phyloP scores from a whole-genome alignment of 1,284 basidiomycete species.

The Heterobasidion occidentale region DNA sequence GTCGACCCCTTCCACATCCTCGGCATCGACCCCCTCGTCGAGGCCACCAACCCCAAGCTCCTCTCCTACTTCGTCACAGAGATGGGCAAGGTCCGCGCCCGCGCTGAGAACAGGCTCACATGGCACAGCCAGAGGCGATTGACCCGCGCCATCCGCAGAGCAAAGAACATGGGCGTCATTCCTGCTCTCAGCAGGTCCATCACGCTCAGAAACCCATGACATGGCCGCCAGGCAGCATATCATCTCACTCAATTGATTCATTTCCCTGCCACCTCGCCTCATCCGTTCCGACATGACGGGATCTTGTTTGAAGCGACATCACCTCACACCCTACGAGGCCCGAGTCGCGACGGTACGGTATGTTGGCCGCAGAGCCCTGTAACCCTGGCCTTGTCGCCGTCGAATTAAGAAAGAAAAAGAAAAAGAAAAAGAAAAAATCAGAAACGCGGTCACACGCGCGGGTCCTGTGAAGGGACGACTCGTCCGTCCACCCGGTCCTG shows the following conservation, averaged over 20 bases:
- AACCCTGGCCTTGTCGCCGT: too few species aligned
- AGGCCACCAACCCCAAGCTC: slow-evolving; percentile 61
- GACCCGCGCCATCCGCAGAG: slow-evolving; percentile 84
- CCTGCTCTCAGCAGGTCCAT: slow-evolving; percentile 46
- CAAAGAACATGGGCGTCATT: slow-evolving; percentile 90
- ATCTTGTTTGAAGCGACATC: too few species aligned
- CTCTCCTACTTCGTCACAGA: slow-evolving; percentile 66
- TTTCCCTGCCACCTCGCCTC: too few species aligned
- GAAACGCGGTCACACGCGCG: too few species aligned
- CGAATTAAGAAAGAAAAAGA: too few species aligned
- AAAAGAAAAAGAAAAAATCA: too few species aligned
- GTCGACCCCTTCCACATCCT: slow-evolving; percentile 67
- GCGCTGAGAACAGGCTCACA: slow-evolving; percentile 72
- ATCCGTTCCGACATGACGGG: too few species aligned
- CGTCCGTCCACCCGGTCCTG: too few species aligned
- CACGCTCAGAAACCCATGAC: background rate
- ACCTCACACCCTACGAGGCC: too few species aligned
- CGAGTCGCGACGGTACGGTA: too few species aligned
- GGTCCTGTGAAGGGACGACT: too few species aligned
- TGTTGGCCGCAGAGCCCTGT: too few species aligned
- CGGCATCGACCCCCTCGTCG: slow-evolving; percentile 60
- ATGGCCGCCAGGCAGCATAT: background rate
- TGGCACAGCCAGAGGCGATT: slow-evolving; percentile 76
- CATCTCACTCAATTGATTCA: background rate
- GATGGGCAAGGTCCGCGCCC: slow-evolving; percentile 79